Conservation (phyloP, 306 rosid species). For the Vigna unguiculata region DNA sequence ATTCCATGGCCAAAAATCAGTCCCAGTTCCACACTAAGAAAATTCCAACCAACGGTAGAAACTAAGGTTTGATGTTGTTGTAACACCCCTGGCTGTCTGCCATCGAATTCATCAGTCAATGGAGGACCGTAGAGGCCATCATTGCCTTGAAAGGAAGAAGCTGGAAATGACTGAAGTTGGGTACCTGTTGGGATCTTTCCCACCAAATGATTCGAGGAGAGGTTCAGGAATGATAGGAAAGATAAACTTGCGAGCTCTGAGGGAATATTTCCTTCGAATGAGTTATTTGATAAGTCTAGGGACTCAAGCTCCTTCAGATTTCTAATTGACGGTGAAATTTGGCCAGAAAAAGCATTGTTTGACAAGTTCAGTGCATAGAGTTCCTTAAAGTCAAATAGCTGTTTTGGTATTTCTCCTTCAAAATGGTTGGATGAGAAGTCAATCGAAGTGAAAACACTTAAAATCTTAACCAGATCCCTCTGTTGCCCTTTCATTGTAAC, state of each 20-base stretch:
- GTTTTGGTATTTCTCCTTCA: slow-evolving; percentile 54
- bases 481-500: slow-evolving; percentile 30
- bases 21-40: slow-evolving; percentile 36
- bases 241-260: slow-evolving; percentile 19
- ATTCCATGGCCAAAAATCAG: slow-evolving; percentile 9
- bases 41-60: slow-evolving; percentile 19
- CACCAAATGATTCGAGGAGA: slow-evolving; percentile 46
- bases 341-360: slow-evolving; percentile 51
- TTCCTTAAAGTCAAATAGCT: slow-evolving; percentile 49
- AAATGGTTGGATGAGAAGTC: slow-evolving; percentile 62
- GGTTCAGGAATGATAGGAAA: slow-evolving; percentile 53
- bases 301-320: slow-evolving; percentile 56
- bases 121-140: slow-evolving; percentile 48
- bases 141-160: slow-evolving; percentile 40
- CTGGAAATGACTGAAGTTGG: slow-evolving; percentile 47
- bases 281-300: slow-evolving; percentile 59
- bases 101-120: neutral
- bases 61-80: neutral
- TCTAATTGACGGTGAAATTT: slow-evolving; percentile 51
- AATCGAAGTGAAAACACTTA: slow-evolving; percentile 47
- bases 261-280: slow-evolving; percentile 54
- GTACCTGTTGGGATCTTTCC: slow-evolving; percentile 51
- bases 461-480: slow-evolving; percentile 49
- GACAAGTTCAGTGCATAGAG: slow-evolving; percentile 60
- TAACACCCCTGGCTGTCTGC: no score